Conservation (phyloP, 805 yeast species). For the Saturnispora dispora region DNA sequence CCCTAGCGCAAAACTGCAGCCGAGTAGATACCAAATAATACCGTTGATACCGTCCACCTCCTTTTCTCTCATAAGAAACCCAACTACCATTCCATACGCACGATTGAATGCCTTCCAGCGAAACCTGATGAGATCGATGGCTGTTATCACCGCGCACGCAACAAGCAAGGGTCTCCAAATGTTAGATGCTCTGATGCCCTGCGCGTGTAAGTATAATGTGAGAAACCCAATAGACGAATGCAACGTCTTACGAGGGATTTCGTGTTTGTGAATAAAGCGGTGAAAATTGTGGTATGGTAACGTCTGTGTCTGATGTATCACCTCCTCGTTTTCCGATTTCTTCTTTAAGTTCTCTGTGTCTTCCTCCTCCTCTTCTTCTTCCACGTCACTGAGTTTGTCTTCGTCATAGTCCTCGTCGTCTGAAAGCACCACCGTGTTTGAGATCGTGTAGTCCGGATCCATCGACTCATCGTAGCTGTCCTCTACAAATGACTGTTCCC, state of each 20-base stretch:
- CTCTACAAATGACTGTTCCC: conserved; percentile 9
- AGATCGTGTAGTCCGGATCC: conserved; percentile 23
- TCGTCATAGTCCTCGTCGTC: conserved; percentile 2
- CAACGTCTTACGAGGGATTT: conserved; percentile 77
- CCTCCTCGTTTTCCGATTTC: background rate
- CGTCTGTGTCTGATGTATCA: background rate
- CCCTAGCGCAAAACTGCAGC: conserved; percentile 61
- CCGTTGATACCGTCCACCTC: conserved; percentile 76
- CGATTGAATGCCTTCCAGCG: conserved; percentile 52
- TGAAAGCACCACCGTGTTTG: conserved; percentile 5
- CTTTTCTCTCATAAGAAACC: conserved; percentile 76
- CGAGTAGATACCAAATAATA: conserved; percentile 77
- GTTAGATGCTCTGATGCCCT: conserved; percentile 45
- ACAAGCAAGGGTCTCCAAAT: conserved; percentile 52
- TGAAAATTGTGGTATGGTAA: conserved; percentile 25
- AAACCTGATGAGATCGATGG: conserved; percentile 63
- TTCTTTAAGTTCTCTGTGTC: background rate
- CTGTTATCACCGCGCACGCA: conserved; percentile 47
- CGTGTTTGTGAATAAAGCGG: conserved; percentile 48
- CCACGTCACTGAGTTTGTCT: conserved; percentile 7
- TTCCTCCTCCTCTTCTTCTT: conserved; percentile 3
- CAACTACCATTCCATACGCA: conserved; percentile 56
- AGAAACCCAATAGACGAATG: conserved; percentile 86
- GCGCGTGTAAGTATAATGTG: conserved; percentile 62
- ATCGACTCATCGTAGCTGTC: conserved; percentile 21